phyloP scores from a whole-genome alignment of 1,139 yeast genomes.

The Citeromyces hawaiiensis region DNA sequence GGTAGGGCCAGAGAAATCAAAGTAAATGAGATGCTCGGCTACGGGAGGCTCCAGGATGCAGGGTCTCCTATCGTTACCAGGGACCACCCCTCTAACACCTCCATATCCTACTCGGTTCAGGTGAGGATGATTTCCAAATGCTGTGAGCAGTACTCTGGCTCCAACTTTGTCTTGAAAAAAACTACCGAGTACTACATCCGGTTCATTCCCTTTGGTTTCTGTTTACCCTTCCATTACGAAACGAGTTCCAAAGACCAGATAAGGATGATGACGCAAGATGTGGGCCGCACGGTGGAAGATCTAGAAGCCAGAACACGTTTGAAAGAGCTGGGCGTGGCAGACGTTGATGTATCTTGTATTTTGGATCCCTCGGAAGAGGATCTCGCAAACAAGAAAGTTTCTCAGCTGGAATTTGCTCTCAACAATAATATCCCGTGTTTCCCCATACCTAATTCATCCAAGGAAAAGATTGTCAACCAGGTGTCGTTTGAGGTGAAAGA shows the following conservation, averaged over 20 bases:
- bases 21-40: constrained; percentile 18
- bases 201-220: constrained; percentile 6
- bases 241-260: constrained; percentile 7
- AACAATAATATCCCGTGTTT: constrained; percentile 4
- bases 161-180: constrained; percentile 9
- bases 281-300: background rate
- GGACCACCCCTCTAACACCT: constrained; percentile 15
- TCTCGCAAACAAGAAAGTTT: background rate
- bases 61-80: constrained; percentile 20
- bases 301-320: background rate
- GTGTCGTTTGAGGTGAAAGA: constrained; percentile 2
- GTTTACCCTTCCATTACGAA: constrained; percentile 3
- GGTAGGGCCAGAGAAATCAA: constrained; percentile 9
- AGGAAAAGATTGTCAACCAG: constrained; percentile 4
- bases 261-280: constrained; percentile 1
- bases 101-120: constrained; percentile 14
- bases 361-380: background rate
- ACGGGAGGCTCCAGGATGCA: constrained; percentile 21
- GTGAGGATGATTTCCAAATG: constrained; percentile 13
- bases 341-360: background rate
- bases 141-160: constrained; percentile 10
- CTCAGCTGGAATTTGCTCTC: constrained; percentile 2
- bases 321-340: constrained; percentile 2
- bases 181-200: constrained; percentile 5
- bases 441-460: constrained; percentile 5